phyloP scores from a whole-genome alignment of 78 protist species.

The Mastigamoeba balamuthi region DNA sequence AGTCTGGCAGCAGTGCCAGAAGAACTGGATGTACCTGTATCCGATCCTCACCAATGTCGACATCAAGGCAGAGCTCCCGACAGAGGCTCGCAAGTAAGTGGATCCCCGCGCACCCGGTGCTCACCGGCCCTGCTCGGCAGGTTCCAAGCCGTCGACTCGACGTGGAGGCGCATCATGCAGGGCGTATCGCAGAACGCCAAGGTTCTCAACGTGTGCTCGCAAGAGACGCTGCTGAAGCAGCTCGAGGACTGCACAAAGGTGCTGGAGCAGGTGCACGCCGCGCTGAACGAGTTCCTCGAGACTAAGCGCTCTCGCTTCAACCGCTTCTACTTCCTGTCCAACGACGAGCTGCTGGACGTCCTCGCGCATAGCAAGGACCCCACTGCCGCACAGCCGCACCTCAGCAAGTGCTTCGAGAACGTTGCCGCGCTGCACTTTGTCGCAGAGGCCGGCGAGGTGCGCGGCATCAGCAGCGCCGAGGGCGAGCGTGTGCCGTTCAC shows the following conservation, averaged over 20 bases:
- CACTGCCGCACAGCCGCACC: slow-evolving; percentile 20
- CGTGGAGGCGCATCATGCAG: slow-evolving; percentile 32
- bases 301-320: slow-evolving; percentile 72
- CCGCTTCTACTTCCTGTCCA: slow-evolving; percentile 87
- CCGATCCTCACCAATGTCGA: slow-evolving; percentile 83
- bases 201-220: slow-evolving; percentile 29
- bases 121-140: slow-evolving; percentile 4
- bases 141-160: slow-evolving; percentile 45
- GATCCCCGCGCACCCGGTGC: background rate
- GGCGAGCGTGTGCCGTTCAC: slow-evolving; percentile 37
- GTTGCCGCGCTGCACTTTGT: slow-evolving; percentile 19
- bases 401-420: slow-evolving; percentile 57
- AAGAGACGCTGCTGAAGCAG: slow-evolving; percentile 18
- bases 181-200: slow-evolving; percentile 20
- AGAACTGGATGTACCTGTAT: slow-evolving; percentile 80
- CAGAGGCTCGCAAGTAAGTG: slow-evolving; percentile 16
- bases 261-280: slow-evolving; percentile 75
- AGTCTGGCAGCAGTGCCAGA: slow-evolving; percentile 78
- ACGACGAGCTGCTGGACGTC: slow-evolving; percentile 79
- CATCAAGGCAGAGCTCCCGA: slow-evolving; percentile 74
- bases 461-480: slow-evolving; percentile 53
- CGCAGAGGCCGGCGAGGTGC: background rate
- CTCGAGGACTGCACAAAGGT: slow-evolving; percentile 47
- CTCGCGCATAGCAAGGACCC: slow-evolving; percentile 68
- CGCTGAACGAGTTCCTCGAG: slow-evolving; percentile 72